phyloP scores from a whole-genome alignment of 179 eudicot genomes.

The Gypsophila paniculata region DNA sequence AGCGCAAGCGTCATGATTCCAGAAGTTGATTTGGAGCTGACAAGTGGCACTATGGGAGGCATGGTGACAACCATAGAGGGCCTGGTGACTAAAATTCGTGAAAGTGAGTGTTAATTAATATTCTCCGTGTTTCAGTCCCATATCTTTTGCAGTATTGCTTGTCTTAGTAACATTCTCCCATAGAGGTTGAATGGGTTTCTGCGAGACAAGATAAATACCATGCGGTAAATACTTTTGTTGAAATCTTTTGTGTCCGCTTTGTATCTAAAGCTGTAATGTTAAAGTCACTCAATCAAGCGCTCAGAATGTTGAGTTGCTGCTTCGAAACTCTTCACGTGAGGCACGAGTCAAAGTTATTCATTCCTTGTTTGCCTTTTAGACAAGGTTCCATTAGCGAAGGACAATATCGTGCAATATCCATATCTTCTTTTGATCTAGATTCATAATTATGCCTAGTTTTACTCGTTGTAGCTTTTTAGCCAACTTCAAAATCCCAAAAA shows the following conservation, averaged over 20 bases:
- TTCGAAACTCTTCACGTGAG: too few relatives aligned
- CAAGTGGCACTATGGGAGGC: slow-evolving; percentile 94
- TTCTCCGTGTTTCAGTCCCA: background rate
- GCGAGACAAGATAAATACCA: background rate
- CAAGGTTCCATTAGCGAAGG: too few relatives aligned
- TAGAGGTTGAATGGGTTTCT: background rate
- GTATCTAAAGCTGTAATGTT: background rate
- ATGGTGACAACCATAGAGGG: slow-evolving; percentile 96
- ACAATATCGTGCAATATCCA: too few relatives aligned
- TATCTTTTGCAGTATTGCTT: slow-evolving; percentile 5
- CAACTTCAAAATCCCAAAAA: too few relatives aligned
- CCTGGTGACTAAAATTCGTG: slow-evolving; percentile 72
- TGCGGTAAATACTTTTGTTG: background rate
- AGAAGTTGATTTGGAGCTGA: slow-evolving; percentile 83
- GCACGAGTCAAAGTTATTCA: too few relatives aligned
- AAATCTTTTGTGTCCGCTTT: background rate
- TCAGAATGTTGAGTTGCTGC: background rate
- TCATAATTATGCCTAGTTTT: too few relatives aligned
- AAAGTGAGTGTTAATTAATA: slow-evolving; percentile 51
- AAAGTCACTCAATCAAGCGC: background rate
- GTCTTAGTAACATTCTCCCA: background rate
- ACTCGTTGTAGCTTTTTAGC: too few relatives aligned
- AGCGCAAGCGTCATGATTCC: slow-evolving; percentile 78
- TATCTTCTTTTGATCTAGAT: too few relatives aligned
- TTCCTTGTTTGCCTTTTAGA: too few relatives aligned